phyloP scores from a whole-genome alignment of 148 eudicot species.

The Dysphania ambrosioides region DNA sequence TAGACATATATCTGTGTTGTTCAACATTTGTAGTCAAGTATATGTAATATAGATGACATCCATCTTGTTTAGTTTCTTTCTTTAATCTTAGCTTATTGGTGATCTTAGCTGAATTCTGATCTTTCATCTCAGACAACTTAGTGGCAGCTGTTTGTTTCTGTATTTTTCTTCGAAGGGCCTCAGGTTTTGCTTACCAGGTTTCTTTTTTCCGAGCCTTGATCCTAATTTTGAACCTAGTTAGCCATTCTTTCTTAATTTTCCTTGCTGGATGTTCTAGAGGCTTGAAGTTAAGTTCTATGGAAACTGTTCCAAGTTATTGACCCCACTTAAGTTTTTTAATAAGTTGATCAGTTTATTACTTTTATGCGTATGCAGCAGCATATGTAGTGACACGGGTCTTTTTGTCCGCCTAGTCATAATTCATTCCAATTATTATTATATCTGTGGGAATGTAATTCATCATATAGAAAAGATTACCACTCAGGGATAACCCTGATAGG shows the following conservation, averaged over 20 bases:
- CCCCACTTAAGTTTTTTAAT: background rate
- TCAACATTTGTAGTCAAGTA: background rate
- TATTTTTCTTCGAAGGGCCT: too few relatives aligned
- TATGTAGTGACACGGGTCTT: background rate
- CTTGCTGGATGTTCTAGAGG: background rate
- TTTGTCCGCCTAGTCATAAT: too few relatives aligned
- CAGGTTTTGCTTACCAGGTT: background rate
- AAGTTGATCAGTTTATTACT: background rate
- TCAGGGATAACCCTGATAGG: too few relatives aligned
- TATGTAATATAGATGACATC: background rate
- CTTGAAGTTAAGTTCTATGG: background rate
- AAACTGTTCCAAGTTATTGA: background rate
- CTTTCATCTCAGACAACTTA: background rate
- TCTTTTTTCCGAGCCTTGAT: background rate
- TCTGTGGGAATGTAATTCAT: background rate
- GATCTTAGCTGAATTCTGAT: background rate
- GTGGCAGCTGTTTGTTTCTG: background rate
- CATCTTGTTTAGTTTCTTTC: background rate
- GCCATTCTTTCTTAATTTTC: background rate
- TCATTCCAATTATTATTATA: background rate
- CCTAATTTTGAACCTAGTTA: background rate
- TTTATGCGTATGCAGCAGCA: background rate
- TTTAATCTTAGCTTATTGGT: background rate
- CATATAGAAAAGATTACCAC: background rate
- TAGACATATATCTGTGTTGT: too few relatives aligned